A percentile compares a stretch with the other conserved stretches of the same genome.
Conservation (phyloP, 371 early-diverging fungal species). For the Apophysomyces variabilis region DNA sequence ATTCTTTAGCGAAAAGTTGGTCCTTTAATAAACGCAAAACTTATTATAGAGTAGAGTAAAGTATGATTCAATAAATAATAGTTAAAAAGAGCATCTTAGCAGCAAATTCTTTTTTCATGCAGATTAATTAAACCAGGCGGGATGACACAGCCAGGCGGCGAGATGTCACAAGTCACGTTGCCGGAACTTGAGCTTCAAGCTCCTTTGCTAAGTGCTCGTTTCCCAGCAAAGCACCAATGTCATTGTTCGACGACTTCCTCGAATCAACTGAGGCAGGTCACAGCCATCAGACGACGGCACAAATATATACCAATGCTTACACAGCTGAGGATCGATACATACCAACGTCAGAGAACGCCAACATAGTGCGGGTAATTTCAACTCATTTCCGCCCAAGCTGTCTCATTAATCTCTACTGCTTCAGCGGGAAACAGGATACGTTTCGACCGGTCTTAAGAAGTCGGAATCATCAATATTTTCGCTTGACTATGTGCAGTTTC, state of each 20-base stretch:
- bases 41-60: too few species aligned
- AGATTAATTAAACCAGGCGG: too few species aligned
- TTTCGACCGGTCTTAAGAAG: background rate
- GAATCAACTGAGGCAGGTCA: slow-evolving; percentile 10
- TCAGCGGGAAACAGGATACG: background rate
- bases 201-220: background rate
- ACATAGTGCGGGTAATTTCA: background rate
- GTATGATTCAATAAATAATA: too few species aligned
- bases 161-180: background rate
- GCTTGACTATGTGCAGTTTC: slow-evolving; percentile 9
- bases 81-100: too few species aligned
- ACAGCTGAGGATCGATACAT: background rate
- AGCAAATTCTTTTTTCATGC: too few species aligned
- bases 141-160: too few species aligned
- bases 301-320: background rate
- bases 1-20: too few species aligned
- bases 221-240: slow-evolving; percentile 4
- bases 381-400: background rate
- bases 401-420: background rate
- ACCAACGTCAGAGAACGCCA: background rate
- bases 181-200: background rate
- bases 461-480: slow-evolving; percentile 4
- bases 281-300: background rate
- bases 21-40: too few species aligned
- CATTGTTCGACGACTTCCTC: slow-evolving; percentile 15